Evolutionary conservation across 495 filamentous ascomycete species (phyloP).

Genomic region (Daldinia vernicosa): DNA sequence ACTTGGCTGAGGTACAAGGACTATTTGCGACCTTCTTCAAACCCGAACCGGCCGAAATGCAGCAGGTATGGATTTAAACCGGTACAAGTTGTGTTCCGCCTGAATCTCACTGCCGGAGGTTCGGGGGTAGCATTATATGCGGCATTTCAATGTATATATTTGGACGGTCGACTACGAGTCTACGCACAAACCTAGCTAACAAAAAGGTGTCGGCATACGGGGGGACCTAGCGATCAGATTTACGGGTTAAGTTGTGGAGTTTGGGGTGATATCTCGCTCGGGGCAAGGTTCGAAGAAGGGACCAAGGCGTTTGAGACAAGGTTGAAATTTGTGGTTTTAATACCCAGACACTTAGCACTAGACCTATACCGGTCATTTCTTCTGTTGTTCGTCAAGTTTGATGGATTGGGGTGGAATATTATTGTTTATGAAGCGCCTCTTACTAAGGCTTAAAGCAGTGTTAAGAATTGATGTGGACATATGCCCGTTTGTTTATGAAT

Average conservation of each 20-base stretch:
- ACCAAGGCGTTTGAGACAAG: slow-evolving; percentile 40
- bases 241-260: slow-evolving; percentile 36
- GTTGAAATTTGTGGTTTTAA: slow-evolving; percentile 36
- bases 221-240: slow-evolving; percentile 34
- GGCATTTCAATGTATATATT: slow-evolving; percentile 50
- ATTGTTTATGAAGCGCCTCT: slow-evolving; percentile 26
- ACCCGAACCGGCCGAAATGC: slow-evolving; percentile 25
- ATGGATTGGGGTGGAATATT: slow-evolving; percentile 6
- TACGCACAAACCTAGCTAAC: slow-evolving; percentile 30
- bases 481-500: slow-evolving; percentile 23
- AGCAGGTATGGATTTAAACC: slow-evolving; percentile 46
- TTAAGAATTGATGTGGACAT: slow-evolving; percentile 25
- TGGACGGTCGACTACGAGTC: slow-evolving; percentile 38
- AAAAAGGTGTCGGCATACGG: slow-evolving; percentile 26
- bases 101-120: slow-evolving; percentile 23
- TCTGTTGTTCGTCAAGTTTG: slow-evolving; percentile 28
- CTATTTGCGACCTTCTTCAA: slow-evolving; percentile 62
- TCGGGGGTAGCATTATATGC: slow-evolving; percentile 9
- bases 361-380: slow-evolving; percentile 36
- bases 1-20: slow-evolving; percentile 80
- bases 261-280: slow-evolving; percentile 35
- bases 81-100: slow-evolving; percentile 1
- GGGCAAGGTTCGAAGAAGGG: slow-evolving; percentile 27
- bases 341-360: slow-evolving; percentile 33
- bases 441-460: slow-evolving; percentile 15